Evolutionary conservation across 306 rosid genomes (phyloP).

Genomic region (Alnus glutinosa): DNA sequence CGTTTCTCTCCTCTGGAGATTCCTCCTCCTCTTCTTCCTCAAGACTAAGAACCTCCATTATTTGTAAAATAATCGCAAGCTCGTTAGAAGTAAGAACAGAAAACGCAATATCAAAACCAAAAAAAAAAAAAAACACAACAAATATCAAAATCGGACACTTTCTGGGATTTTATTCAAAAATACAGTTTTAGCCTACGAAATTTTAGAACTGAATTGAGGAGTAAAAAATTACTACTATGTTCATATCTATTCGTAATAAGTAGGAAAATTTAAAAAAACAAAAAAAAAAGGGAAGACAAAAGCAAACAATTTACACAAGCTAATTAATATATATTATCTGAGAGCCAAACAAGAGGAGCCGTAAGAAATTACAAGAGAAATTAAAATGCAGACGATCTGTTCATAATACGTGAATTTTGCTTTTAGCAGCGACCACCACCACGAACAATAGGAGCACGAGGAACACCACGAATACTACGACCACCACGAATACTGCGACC

Average conservation of each 20-base stretch:
- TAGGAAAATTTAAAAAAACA: too few species aligned
- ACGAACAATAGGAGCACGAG: background rate
- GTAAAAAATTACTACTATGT: too few species aligned
- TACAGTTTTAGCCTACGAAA: too few species aligned
- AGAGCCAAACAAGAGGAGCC: conserved; percentile 24
- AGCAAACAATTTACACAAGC: conserved; percentile 45
- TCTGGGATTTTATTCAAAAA: too few species aligned
- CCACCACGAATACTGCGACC: too few species aligned
- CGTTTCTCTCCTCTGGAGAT: conserved; percentile 23
- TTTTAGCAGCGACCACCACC: conserved; percentile 60
- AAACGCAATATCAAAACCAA: background rate
- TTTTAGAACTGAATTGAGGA: too few species aligned
- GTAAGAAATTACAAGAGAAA: conserved; percentile 31
- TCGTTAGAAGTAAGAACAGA: conserved; percentile 21
- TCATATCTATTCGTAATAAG: too few species aligned
- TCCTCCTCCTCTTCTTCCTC: conserved; percentile 59
- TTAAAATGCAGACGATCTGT: conserved; percentile 52
- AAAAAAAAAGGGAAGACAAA: background rate
- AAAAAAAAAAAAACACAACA: too few species aligned
- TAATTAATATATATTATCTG: conserved; percentile 23
- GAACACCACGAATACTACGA: too few species aligned
- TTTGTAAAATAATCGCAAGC: conserved; percentile 42
- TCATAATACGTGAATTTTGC: conserved; percentile 29
- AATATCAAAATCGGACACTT: too few species aligned
- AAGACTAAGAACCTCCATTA: conserved; percentile 90